Base-by-base conservation (phyloP, 1,284 basidiomycete genomes). In the Pseudozyma hubeiensis region DNA sequence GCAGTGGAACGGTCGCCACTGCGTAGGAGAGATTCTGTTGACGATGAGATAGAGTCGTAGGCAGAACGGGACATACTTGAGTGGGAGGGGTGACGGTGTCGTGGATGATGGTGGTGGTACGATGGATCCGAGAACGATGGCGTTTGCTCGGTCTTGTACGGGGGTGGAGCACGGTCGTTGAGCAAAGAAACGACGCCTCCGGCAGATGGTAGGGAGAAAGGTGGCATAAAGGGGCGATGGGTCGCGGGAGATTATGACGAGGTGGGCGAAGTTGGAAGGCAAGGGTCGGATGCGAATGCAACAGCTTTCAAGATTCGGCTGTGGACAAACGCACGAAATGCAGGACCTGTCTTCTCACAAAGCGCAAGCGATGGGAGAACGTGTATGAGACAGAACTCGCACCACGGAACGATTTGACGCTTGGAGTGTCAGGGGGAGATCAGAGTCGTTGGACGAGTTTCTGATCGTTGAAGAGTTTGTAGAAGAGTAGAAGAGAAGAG, bases 151-250 rank as follows among this genome's bases (percentile, higher is more conserved):
- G 66, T 29, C 44, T 59, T 53, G 45, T 56, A 57, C 64, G 55
- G 59, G 33, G 59, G 59, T 53, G 63, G 64, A 67, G 64, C 64
- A 64, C 64, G 67, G 59, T 71, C 73, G 68, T 75, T 75, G 57
- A 75, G 67, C 53, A 75, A 67, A 62, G 73, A 71, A 67, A 75
- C 73, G 61, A 75, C 60, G 52, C 73, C 68, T 66, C 73, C 73
- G 46, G 73, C 60, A 53, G 73, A 75, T 64, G 67, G 60, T 53
- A 75, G 61, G 43, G 61, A 61, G 57, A 75, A 75, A 17, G 72
- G 53, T 54, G 57, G 51, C 67, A 75, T 71, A 58, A 63, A 68
- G 63, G 39, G 56, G 60, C 60, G 66, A 56, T 58, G 55, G 45
- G n/a, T 37, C 56, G 64, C 56, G 45, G 17, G 16, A 34, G 9